Evolutionary conservation across 495 filamentous ascomycete genomes (phyloP), one percentile per base, ranked within the genome.

Genomic region (Penicillium lagena): DNA sequence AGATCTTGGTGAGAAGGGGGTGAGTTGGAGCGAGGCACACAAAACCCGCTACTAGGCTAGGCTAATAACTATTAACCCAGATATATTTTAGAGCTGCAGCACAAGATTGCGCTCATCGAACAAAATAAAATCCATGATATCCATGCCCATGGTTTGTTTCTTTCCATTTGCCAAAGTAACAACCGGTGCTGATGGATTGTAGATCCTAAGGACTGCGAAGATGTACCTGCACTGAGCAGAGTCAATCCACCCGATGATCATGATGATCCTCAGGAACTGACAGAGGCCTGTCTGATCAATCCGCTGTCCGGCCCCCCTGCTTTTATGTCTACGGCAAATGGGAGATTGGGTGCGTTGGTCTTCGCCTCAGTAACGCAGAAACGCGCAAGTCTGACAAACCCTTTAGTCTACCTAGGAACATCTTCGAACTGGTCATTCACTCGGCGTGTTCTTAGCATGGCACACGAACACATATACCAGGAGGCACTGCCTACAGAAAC

Each of bases 351-450:
- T 68, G 50, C 31, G 41, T 45, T 28, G 15, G 7, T 12, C 29
- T 11, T 12, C n/a, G n/a, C n/a, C n/a, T n/a, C n/a, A n/a, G n/a
- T n/a, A 30, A 1, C 36, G 13, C 1, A n/a, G 13, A 9, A 14
- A 37, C 10, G 9, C 9, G n/a, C 11, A 5, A 4, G 6, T 9
- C 32, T 60, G 29, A 58, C 38, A 22, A 1, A 2, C 6, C 22
- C 33, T 36, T 0, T 34, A 71, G 67, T 66, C 41, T 73, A 70
- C 39, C 45, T 73, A 37, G 69, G 67, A 43, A 67, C 68, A 13
- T 71, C 69, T 6, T 73, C 69, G 1, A 71, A 70, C 43, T 73
- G 69, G 69, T 64, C 66, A n/a, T 71, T 73, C 45, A 63, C 63
- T 15, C 59, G 67, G 17, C 59, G 64, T 31, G 57, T 70, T 10